Conservation (phyloP, 371 early-diverging fungal genomes). For the Lichtheimia ornata region DNA sequence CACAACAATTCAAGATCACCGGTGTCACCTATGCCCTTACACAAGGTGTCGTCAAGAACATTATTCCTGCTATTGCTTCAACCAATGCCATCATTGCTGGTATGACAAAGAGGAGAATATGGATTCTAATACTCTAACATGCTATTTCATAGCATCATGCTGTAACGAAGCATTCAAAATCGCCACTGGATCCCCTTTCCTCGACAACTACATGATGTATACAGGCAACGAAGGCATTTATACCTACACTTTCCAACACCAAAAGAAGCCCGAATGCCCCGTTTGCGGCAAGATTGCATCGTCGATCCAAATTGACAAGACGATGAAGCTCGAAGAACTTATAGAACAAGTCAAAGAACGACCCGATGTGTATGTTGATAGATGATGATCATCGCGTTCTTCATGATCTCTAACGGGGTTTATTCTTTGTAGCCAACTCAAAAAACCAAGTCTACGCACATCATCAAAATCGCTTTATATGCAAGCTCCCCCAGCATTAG, state of each 20-base stretch:
- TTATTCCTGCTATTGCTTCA: constrained; percentile 99
- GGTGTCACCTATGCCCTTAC: constrained; percentile 93
- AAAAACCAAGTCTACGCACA: constrained; percentile 73
- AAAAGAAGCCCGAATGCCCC: constrained; percentile 85
- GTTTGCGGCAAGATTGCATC: constrained; percentile 77
- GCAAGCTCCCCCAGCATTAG: constrained; percentile 76
- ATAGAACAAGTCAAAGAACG: constrained; percentile 76
- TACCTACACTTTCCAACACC: constrained; percentile 87
- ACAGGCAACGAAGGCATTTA: constrained; percentile 90
- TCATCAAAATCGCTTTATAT: constrained; percentile 71
- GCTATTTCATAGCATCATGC: constrained; percentile 69
- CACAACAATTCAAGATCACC: constrained; percentile 77
- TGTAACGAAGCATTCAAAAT: constrained; percentile 95
- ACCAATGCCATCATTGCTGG: constrained; percentile 99
- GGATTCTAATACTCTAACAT: neutral
- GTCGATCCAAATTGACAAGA: constrained; percentile 41
- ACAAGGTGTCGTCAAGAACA: constrained; percentile 96
- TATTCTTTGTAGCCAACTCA: constrained; percentile 63
- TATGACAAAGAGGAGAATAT: neutral
- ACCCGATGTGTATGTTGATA: constrained; percentile 63
- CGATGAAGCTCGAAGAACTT: constrained; percentile 65
- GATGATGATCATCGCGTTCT: neutral
- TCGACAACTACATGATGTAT: constrained; percentile 97
- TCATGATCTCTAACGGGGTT: neutral
- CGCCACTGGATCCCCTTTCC: constrained; percentile 71